Evolutionary conservation across 805 yeast species (phyloP), one percentile per base, ranked within the genome.

Genomic region (Lipomyces spencermartinsiae): DNA sequence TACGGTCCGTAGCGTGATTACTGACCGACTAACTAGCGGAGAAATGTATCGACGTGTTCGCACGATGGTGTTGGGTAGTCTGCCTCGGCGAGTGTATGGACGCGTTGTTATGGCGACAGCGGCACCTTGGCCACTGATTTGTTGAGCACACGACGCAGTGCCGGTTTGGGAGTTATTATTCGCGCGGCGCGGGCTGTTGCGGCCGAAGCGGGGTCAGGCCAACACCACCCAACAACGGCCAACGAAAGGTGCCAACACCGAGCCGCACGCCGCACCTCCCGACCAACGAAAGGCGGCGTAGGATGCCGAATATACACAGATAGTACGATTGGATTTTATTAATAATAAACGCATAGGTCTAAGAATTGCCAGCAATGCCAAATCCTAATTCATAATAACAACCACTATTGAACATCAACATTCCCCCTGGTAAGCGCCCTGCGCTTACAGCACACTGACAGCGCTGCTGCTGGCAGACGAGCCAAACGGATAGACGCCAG

Each of bases 401-500:
- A 43, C 2, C 49, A 43, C 22, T n/a, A 16, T 16, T n/a, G 22
- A 43, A 19, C 22, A 43, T n/a, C 49, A 43, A 19, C 22, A 4
- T 16, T 43, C 22, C 49, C 16, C 49, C 16, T 43, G 8, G n/a
- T 16, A 43, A 43, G 49, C 49, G 49, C 49, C 49, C 49, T 16
- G 49, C 56, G 49, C 56, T 34, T 51, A 60, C 63, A 60, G 33
- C 19, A 51, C 63, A n/a, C 57, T 60, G 49, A 65, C 63, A 22
- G 59, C 64, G 16, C 65, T 49, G 46, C 62, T 57, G 51, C 62
- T 39, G 37, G 62, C 67, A 43, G 61, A 46, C 14, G 66, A 22
- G 59, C 83, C 83, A 71, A 81, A 81, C 16, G 82, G 82, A 71
- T 71, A 67, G 60, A 80, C 77, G 39, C 77, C 77, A 74, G 74